Evolutionary conservation across 306 rosid genomes (phyloP).

Genomic region (Prunus padus): DNA sequence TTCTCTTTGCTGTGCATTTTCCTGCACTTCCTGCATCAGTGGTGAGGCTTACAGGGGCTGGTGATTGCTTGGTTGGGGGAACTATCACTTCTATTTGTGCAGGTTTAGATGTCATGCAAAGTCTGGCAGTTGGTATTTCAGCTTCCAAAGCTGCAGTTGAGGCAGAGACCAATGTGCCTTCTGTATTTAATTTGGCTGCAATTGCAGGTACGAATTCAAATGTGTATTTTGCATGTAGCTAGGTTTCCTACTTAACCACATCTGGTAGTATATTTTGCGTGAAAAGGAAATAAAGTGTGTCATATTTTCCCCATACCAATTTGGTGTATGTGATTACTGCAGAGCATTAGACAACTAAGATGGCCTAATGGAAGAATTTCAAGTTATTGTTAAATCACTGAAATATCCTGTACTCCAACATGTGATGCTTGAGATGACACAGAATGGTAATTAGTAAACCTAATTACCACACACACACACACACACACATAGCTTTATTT

Average conservation of each 20-base stretch:
- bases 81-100: slow-evolving; percentile 63
- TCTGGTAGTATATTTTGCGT: not conserved
- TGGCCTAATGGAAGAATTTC: not conserved
- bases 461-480: not conserved
- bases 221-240: not conserved
- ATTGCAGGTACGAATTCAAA: slow-evolving; percentile 51
- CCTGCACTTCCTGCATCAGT: slow-evolving; percentile 81
- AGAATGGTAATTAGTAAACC: not conserved
- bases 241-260: not conserved
- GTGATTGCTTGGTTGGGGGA: slow-evolving; percentile 96
- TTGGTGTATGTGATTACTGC: not conserved
- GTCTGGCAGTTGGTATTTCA: slow-evolving; percentile 83
- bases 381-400: not conserved
- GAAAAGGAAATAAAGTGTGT: slow-evolving; percentile 6
- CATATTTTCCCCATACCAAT: not conserved
- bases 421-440: not conserved
- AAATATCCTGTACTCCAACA: not conserved
- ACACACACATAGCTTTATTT: not conserved
- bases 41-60: slow-evolving; percentile 81
- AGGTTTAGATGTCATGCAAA: slow-evolving; percentile 75
- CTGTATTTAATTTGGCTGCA: slow-evolving; percentile 42
- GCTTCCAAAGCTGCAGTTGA: slow-evolving; percentile 85
- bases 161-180: slow-evolving; percentile 70
- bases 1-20: slow-evolving; percentile 66
- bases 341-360: not conserved